A percentile compares a stretch with the other conserved stretches of the same genome.
These are phyloP conservation scores for Coniosporium tulheliwenetii DNA, from an alignment of 2,329 filamentous ascomycete genomes.

Conservation along the genomic window DNA sequence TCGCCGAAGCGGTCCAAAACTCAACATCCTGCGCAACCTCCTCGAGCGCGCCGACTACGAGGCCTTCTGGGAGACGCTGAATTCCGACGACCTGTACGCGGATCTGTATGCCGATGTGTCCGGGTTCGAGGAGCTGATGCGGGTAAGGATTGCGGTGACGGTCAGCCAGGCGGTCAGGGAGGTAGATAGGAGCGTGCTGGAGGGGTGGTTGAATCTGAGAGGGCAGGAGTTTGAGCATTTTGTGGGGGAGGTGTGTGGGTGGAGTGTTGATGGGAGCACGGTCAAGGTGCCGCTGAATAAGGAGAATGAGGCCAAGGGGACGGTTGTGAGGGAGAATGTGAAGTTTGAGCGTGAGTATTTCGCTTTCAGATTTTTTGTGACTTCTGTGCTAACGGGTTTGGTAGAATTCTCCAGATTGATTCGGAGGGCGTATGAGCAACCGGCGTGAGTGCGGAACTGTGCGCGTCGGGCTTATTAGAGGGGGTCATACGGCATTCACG, in stretches of 20 bases:
- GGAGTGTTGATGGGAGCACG: slow-evolving; percentile 53
- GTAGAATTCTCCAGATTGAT: slow-evolving; percentile 60
- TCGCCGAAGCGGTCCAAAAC: slow-evolving; percentile 86
- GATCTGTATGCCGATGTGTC: slow-evolving; percentile 88
- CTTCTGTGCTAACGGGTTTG: background rate
- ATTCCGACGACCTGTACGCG: slow-evolving; percentile 88
- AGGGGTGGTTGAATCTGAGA: slow-evolving; percentile 32
- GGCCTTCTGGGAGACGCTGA: slow-evolving; percentile 82
- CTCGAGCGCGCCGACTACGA: slow-evolving; percentile 84
- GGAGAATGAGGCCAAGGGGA: slow-evolving; percentile 94
- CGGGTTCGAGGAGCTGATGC: slow-evolving; percentile 89
- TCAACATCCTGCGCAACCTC: slow-evolving; percentile 67
- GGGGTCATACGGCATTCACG: background rate
- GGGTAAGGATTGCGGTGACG: slow-evolving; percentile 75
- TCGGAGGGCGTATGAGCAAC: slow-evolving; percentile 73
- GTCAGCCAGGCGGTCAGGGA: slow-evolving; percentile 76
- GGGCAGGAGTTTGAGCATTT: slow-evolving; percentile 33
- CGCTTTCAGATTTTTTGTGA: background rate
- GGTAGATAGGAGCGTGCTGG: slow-evolving; percentile 36
- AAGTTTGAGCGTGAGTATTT: slow-evolving; percentile 57
- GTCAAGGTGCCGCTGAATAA: slow-evolving; percentile 81
- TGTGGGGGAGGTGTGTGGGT: slow-evolving; percentile 49
- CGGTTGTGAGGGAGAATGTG: slow-evolving; percentile 89
- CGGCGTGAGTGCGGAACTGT: slow-evolving; percentile 24
- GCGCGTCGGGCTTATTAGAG: background rate